Evolutionary conservation across 208 protist genomes (phyloP).

Genomic region (Zelonia costaricensis): DNA sequence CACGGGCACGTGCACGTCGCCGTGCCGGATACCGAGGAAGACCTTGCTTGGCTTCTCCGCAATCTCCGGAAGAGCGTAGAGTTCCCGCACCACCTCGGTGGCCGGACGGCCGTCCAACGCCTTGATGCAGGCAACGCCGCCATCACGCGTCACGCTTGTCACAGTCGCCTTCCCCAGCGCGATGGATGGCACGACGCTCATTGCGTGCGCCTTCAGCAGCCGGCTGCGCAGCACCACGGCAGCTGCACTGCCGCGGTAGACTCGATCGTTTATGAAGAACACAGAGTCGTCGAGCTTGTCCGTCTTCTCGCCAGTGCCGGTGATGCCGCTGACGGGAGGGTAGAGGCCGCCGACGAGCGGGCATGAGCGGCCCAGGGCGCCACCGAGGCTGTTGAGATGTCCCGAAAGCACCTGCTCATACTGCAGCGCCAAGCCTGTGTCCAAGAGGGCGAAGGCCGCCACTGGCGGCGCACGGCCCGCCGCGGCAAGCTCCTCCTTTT

Average conservation of each 20-base stretch:
- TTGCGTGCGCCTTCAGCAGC: conserved; percentile 51
- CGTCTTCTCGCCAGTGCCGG: background rate
- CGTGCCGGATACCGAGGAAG: conserved; percentile 61
- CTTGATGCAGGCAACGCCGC: conserved; percentile 48
- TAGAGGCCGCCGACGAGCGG: conserved; percentile 79
- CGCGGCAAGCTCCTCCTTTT: conserved; percentile 55
- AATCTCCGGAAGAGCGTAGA: conserved; percentile 63
- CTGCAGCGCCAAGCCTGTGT: conserved; percentile 69
- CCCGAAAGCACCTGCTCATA: conserved; percentile 70
- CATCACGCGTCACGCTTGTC: conserved; percentile 36
- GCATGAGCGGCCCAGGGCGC: conserved; percentile 32
- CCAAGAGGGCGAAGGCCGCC: conserved; percentile 64
- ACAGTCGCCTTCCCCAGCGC: conserved; percentile 38
- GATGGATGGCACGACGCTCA: conserved; percentile 83
- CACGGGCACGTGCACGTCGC: conserved; percentile 56
- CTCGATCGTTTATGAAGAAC: conserved; percentile 83
- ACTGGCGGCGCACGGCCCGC: conserved; percentile 39
- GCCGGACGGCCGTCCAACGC: conserved; percentile 45
- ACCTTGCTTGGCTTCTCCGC: conserved; percentile 60
- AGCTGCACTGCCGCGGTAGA: conserved; percentile 78
- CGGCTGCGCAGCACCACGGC: conserved; percentile 73
- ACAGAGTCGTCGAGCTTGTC: conserved; percentile 65
- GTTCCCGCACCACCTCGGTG: conserved; percentile 61
- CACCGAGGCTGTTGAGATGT: conserved; percentile 49
- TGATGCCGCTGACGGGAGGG: conserved; percentile 43